Evolutionary conservation across 1,284 basidiomycete species (phyloP).

Genomic region (Fomitopsis pinicola): DNA sequence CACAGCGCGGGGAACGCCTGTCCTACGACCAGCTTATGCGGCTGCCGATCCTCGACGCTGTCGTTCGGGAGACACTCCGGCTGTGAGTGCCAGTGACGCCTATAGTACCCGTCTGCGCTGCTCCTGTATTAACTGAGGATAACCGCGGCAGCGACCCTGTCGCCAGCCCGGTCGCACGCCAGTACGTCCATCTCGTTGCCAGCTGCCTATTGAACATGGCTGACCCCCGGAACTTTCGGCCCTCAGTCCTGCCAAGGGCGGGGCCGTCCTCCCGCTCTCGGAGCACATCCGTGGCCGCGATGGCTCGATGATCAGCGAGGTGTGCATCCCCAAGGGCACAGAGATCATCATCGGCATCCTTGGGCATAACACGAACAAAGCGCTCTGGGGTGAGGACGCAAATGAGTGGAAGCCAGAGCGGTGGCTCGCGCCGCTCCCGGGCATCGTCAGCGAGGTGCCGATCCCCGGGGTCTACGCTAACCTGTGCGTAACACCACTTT

Average conservation of each 20-base stretch:
- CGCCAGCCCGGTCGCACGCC: background rate
- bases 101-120: too few relatives aligned
- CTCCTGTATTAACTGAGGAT: background rate
- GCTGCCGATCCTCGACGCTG: conserved; percentile 5
- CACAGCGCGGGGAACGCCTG: background rate
- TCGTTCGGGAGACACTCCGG: conserved; percentile 5
- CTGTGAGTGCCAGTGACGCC: background rate
- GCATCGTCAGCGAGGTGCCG: conserved; percentile 3
- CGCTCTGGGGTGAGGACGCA: conserved; percentile 24
- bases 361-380: conserved; percentile 19
- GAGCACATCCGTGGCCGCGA: conserved; percentile 13
- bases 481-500: conserved; percentile 8
- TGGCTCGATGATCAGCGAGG: conserved; percentile 31
- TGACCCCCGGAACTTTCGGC: background rate
- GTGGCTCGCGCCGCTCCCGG: conserved; percentile 17
- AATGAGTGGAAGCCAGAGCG: conserved; percentile 24
- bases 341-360: conserved; percentile 19
- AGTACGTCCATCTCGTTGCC: background rate
- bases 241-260: conserved; percentile 6
- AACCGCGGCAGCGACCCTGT: background rate
- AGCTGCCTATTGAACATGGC: too few relatives aligned
- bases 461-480: conserved; percentile 20
- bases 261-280: conserved; percentile 20
- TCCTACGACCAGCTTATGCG: conserved; percentile 5
- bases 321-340: conserved; percentile 39